Evolutionary conservation across 805 yeast species (phyloP).

Genomic region (Brettanomyces custersianus): DNA sequence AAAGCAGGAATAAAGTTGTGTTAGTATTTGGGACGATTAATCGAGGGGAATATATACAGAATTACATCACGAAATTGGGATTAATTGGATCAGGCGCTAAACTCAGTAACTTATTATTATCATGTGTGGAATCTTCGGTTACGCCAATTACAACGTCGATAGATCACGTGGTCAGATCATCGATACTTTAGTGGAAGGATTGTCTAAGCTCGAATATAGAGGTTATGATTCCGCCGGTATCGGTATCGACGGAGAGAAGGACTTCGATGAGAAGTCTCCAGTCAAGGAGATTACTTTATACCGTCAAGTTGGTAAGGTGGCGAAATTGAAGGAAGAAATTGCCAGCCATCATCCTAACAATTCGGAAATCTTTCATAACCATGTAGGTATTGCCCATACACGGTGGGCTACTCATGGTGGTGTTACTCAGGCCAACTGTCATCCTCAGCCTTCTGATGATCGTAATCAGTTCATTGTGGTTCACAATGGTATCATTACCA

Average conservation of each 20-base stretch:
- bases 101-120: neutral
- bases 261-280: slow-evolving; percentile 19
- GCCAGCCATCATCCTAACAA: slow-evolving; percentile 42
- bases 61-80: no score
- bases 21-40: no score
- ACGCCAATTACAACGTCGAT: slow-evolving; percentile 90
- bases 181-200: slow-evolving; percentile 80
- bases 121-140: slow-evolving; percentile 90
- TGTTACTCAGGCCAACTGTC: slow-evolving; percentile 80
- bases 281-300: slow-evolving; percentile 61
- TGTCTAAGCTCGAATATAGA: slow-evolving; percentile 83
- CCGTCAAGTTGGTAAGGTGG: slow-evolving; percentile 89
- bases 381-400: slow-evolving; percentile 96
- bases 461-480: slow-evolving; percentile 81
- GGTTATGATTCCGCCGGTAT: slow-evolving; percentile 98
- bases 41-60: no score
- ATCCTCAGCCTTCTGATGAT: slow-evolving; percentile 89
- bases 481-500: slow-evolving; percentile 97
- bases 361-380: slow-evolving; percentile 62
- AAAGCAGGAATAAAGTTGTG: no score
- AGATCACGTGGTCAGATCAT: slow-evolving; percentile 88
- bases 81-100: no score
- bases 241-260: slow-evolving; percentile 83
- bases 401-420: slow-evolving; percentile 99
- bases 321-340: slow-evolving; percentile 63